These are phyloP conservation scores for Malus sylvestris DNA, from an alignment of 306 rosid species.

Conservation along the genomic window DNA sequence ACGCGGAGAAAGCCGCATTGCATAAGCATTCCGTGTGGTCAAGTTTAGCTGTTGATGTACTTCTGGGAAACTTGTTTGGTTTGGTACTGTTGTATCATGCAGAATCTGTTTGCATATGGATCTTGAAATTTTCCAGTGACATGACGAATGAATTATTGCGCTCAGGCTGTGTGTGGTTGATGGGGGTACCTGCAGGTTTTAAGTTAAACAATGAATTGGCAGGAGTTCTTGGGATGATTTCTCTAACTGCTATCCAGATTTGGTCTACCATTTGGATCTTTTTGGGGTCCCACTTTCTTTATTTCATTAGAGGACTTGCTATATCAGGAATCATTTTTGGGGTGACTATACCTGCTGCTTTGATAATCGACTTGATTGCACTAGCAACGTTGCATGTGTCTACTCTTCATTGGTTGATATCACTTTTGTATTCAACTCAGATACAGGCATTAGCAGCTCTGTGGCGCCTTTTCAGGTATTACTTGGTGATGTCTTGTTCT, in stretches of 20 bases:
- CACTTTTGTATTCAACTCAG: conserved; percentile 79
- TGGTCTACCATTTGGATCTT: conserved; percentile 91
- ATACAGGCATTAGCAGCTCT: conserved; percentile 78
- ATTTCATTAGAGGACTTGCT: conserved; percentile 63
- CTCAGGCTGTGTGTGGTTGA: conserved; percentile 92
- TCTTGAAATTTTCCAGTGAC: conserved; percentile 52
- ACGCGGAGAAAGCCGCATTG: conserved; percentile 78
- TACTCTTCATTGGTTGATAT: conserved; percentile 77
- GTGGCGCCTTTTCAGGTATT: conserved; percentile 96
- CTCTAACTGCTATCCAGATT: conserved; percentile 80
- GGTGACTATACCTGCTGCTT: conserved; percentile 64
- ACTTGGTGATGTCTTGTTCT: conserved; percentile 6
- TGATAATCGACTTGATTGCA: conserved; percentile 59
- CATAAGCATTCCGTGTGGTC: conserved; percentile 85
- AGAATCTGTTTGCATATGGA: conserved; percentile 40
- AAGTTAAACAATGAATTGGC: conserved; percentile 88
- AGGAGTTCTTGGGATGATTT: conserved; percentile 70
- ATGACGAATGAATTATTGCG: conserved; percentile 69
- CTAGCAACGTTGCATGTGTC: conserved; percentile 66
- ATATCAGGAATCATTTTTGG: conserved; percentile 74
- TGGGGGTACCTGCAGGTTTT: conserved; percentile 98
- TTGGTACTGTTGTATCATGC: conserved; percentile 54
- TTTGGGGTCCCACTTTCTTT: conserved; percentile 44
- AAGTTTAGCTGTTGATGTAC: conserved; percentile 61
- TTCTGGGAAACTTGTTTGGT: conserved; percentile 79